Conservation (phyloP, 208 protist species). For the Trypanosoma brucei region DNA sequence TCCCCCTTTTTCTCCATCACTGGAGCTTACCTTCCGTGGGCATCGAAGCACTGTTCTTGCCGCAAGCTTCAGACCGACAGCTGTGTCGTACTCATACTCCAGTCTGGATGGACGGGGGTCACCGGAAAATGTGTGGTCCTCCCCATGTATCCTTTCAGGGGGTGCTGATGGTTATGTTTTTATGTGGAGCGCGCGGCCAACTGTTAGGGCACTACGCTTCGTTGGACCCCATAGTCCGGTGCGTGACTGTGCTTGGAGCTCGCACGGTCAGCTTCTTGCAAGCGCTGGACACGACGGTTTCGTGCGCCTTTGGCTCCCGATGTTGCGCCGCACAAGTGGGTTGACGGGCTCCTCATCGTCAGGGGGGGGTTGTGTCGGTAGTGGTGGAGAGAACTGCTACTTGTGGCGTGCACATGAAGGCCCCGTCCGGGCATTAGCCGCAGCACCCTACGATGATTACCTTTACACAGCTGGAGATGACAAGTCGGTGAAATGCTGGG, state of each 20-base stretch:
- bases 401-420: constrained; percentile 66
- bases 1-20: constrained; percentile 32
- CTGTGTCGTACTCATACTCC: neutral
- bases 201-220: constrained; percentile 71
- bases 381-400: constrained; percentile 18
- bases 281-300: constrained; percentile 82
- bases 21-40: constrained; percentile 74
- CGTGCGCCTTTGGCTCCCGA: constrained; percentile 74
- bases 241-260: constrained; percentile 43
- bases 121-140: neutral
- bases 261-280: constrained; percentile 48
- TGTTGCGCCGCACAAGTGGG: constrained; percentile 27
- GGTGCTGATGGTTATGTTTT: constrained; percentile 76
- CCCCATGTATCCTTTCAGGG: constrained; percentile 57
- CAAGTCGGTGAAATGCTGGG: constrained; percentile 84
- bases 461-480: constrained; percentile 82
- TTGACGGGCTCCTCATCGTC: neutral
- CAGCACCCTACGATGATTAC: constrained; percentile 58
- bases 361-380: neutral
- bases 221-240: constrained; percentile 76
- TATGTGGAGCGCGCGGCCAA: constrained; percentile 77
- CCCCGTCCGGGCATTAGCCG: constrained; percentile 57
- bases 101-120: neutral
- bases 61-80: constrained; percentile 39
- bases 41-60: constrained; percentile 58